phyloP scores from a whole-genome alignment of 2,329 filamentous ascomycete species.

The Neurospora sp. region DNA sequence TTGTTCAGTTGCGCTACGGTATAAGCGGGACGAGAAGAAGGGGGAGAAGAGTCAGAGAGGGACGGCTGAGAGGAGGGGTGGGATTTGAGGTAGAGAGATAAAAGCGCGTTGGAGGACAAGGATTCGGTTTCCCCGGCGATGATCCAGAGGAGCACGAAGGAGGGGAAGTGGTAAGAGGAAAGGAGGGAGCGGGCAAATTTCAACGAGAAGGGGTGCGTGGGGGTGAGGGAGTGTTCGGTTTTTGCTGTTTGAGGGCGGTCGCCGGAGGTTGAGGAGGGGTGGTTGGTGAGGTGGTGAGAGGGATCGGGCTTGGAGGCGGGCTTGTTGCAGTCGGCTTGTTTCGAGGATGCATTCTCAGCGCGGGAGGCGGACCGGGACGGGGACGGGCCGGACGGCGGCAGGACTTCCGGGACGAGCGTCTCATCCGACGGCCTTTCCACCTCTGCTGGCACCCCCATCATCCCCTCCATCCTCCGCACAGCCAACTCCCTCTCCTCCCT shows the following conservation, averaged over 20 bases:
- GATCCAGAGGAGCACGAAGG: conserved; percentile 57
- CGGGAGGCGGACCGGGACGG: background rate
- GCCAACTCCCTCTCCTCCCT: conserved; percentile 25
- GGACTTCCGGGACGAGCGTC: too few species aligned
- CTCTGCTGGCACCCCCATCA: too few species aligned
- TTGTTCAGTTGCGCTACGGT: conserved; percentile 37
- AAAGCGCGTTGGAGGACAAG: conserved; percentile 54
- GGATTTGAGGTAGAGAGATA: conserved; percentile 39
- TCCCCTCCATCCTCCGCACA: conserved; percentile 12
- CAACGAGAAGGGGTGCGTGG: conserved; percentile 17
- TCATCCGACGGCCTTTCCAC: background rate
- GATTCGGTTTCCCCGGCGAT: conserved; percentile 64
- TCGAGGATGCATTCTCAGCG: background rate
- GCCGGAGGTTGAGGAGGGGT: background rate
- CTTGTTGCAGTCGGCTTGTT: background rate
- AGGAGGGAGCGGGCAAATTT: conserved; percentile 45
- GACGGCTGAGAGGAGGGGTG: conserved; percentile 23
- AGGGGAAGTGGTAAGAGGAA: conserved; percentile 54
- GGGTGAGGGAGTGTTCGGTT: background rate
- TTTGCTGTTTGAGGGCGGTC: too few species aligned
- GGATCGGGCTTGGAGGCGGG: background rate
- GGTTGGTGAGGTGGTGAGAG: background rate
- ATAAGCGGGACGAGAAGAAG: too few species aligned
- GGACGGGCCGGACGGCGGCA: too few species aligned
- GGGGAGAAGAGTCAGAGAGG: too few species aligned